Base-by-base conservation (phyloP, 176 grass and related monocot species). In the Eleusine coracana region DNA sequence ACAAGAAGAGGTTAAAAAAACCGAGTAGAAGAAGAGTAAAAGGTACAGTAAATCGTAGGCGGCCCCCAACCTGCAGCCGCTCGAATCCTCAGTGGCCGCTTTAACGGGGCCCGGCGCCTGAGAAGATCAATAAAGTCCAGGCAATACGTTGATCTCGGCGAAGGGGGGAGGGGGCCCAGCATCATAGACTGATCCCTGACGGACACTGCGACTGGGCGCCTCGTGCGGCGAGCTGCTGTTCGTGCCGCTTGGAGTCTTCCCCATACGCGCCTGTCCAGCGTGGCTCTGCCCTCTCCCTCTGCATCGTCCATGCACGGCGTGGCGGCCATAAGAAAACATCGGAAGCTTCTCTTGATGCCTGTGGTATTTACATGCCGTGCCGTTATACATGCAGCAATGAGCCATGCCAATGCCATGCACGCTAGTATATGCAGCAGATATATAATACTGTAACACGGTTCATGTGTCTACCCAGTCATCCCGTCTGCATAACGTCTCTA, bases 141-240 rank as follows among this genome's bases (percentile, higher is more conserved):
- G 88, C 88, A 74, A 60, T 74, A 86, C 74, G 84, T 78, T 83
- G 84, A 82, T 82, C 74, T 90, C 68, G 60, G 60, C 25, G 45
- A 40, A 20, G 60, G 66, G 66, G 45, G 8, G 5, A 25, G 7
- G 38, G n/a, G 28, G 0, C 58, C 51, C 42, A 51, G 13, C 37
- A 0, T 17, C 59, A 37, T 82, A 82, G 66, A 74, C 84, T 74
- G 84, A 66, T 65, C 49, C 54, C 80, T 83, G 73, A n/a, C 10
- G 13, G 73, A 34, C 11, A 68, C 77, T 81, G 55, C 13, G 20
- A 28, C 87, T 44, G 56, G 0, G 59, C 0, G 79, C 68, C 88
- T 90, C 84, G 88, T 54, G 62, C 75, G 74, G 18, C 75, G 88
- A 78, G 88, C 84, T 67, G 63, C 38, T 66, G 42, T 45, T 58